These are phyloP conservation scores for Carex pumila DNA, from an alignment of 176 grass and related monocot species.

Conservation along the genomic window DNA sequence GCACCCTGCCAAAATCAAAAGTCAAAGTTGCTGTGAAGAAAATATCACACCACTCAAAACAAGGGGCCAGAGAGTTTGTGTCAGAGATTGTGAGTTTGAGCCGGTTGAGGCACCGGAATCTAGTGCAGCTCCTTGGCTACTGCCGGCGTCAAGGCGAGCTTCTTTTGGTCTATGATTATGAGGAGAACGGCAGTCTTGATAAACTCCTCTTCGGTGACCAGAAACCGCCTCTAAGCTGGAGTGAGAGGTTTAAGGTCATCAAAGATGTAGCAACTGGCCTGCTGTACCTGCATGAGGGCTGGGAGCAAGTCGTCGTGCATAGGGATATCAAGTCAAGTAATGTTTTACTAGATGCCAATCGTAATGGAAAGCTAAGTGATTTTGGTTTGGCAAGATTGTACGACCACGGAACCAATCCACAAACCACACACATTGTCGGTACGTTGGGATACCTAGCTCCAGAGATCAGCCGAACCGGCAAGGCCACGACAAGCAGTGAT, in stretches of 20 bases:
- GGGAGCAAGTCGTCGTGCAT: constrained; percentile 41
- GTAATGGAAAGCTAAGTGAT: constrained; percentile 35
- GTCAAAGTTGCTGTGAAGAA: constrained; percentile 33
- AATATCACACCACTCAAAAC: constrained; percentile 34
- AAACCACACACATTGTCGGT: constrained; percentile 37
- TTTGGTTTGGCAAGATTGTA: constrained; percentile 44
- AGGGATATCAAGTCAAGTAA: constrained; percentile 48
- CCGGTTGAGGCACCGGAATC: constrained; percentile 31
- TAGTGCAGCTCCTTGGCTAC: constrained; percentile 44
- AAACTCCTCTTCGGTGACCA: constrained; percentile 22
- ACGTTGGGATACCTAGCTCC: constrained; percentile 47
- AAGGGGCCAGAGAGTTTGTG: constrained; percentile 45
- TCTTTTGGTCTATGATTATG: constrained; percentile 44
- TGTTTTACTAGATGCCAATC: constrained; percentile 34
- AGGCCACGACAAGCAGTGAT: constrained; percentile 33
- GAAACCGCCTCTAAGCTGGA: constrained; percentile 24
- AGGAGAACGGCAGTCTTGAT: constrained; percentile 41
- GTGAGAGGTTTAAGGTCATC: constrained; percentile 31
- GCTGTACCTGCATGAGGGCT: constrained; percentile 42
- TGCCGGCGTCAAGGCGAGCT: constrained; percentile 40
- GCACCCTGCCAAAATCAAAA: constrained; percentile 23
- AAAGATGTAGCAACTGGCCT: constrained; percentile 41
- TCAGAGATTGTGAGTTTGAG: constrained; percentile 42
- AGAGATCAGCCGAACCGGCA: constrained; percentile 36
- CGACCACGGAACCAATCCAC: constrained; percentile 27